These are phyloP conservation scores for Pseudogymnoascus sp. DNA, from an alignment of 2,329 filamentous ascomycete species.

Conservation along the genomic window DNA sequence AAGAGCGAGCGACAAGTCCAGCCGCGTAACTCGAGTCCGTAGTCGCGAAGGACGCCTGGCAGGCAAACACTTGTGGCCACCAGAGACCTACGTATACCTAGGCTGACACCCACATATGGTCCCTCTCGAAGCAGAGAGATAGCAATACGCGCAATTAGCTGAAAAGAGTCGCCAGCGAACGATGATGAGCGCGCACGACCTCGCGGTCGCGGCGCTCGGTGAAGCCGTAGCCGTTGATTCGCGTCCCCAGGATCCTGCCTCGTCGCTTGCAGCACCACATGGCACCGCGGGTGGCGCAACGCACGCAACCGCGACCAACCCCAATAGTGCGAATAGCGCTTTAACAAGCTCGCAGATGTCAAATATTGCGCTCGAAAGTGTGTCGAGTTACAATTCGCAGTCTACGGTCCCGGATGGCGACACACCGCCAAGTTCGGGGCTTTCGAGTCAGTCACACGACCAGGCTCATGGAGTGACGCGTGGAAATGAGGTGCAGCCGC, in stretches of 20 bases:
- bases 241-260: constrained; percentile 17
- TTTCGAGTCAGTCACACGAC: constrained; percentile 13
- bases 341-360: not conserved
- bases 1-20: not conserved
- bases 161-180: not conserved
- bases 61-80: not conserved
- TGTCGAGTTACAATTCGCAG: constrained; percentile 12
- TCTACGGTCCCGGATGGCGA: constrained; percentile 15
- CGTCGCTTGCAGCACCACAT: constrained; percentile 15
- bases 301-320: constrained; percentile 17
- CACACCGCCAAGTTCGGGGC: constrained; percentile 8
- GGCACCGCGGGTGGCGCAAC: constrained; percentile 24
- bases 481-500: constrained; percentile 11
- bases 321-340: constrained; percentile 14
- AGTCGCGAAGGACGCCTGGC: constrained; percentile 2
- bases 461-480: constrained; percentile 11
- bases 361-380: not conserved
- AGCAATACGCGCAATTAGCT: constrained; percentile 3
- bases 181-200: constrained; percentile 23
- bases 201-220: constrained; percentile 25
- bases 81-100: constrained; percentile 1
- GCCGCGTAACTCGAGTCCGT: not conserved
- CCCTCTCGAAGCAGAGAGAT: constrained; percentile 1
- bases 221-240: constrained; percentile 15
- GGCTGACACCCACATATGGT: not conserved